Evolutionary conservation across 306 rosid genomes (phyloP), one percentile per base, ranked within the genome.

Genomic region (Cicer yamashitae): DNA sequence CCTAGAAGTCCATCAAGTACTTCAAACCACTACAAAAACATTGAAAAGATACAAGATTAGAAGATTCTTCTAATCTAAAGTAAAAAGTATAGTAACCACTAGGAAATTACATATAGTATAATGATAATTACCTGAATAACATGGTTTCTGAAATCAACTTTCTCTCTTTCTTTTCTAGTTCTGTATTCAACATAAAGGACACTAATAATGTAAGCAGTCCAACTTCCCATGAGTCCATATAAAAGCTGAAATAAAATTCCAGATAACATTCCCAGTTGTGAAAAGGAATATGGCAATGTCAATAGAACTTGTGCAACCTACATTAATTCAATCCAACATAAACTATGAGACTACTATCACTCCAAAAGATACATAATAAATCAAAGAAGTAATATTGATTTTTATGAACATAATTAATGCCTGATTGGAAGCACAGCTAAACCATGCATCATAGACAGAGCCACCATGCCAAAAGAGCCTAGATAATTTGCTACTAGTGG

Each of bases 381-480:
- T 14, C 1, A 56, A 79, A 58, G 14, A 6, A 12, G 14, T 64
- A 17, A 67, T 73, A 69, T 7, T 43, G 73, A 8, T 18, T 70
- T 64, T 8, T n/a, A 53, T 4, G 44, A 40, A 48, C 22, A 40
- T 30, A 30, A 30, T 30, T 30, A 70, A 56, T 86, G 82, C 97
- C 97, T 94, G 97, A 79, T 94, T 94, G 64, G 97, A 94, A 86
- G 99, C 86, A 81, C 96, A 91, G 85, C 97, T 94, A 61, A 94
- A 94, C 96, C 98, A 94, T 41, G 98, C 97, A 82, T 94, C 98
- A 65, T 94, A 94, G 47, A 91, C 97, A n/a, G 98, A 94, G 47
- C 97, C 98, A 45, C 98, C 98, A 73, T 91, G 96, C 99, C 97
- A 90, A 58, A 94, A 86, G 38, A 90, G 45, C 46, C 53, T 76